Evolutionary conservation across 1,139 yeast species (phyloP).

Genomic region (Pichia sp.): DNA sequence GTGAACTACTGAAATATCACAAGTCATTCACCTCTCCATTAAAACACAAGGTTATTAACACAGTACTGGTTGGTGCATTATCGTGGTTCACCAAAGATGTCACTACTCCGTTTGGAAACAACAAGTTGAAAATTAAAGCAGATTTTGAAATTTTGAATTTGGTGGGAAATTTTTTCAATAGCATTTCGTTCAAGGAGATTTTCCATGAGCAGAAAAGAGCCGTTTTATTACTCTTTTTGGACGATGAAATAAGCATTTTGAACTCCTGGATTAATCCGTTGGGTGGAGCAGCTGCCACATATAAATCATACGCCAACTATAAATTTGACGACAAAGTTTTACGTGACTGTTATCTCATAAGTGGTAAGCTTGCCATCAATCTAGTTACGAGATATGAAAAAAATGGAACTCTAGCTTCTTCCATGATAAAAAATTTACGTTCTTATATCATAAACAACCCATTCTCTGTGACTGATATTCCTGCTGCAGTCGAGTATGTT

Average conservation of each 20-base stretch:
- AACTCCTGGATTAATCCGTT: constrained; percentile 79
- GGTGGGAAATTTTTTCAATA: constrained; percentile 37
- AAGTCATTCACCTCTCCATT: constrained; percentile 45
- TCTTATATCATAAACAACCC: constrained; percentile 43
- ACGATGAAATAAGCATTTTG: constrained; percentile 69
- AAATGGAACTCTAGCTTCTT: constrained; percentile 14
- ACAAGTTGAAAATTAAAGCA: constrained; percentile 63
- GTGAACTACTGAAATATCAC: constrained; percentile 61
- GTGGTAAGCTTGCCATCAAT: constrained; percentile 72
- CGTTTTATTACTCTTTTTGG: constrained; percentile 57
- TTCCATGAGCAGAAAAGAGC: constrained; percentile 41
- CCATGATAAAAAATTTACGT: constrained; percentile 18
- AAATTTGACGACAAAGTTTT: constrained; percentile 38
- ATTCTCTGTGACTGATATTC: constrained; percentile 52
- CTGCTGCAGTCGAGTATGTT: constrained; percentile 62
- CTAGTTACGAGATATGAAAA: constrained; percentile 56
- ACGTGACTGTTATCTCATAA: constrained; percentile 56
- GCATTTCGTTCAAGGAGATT: constrained; percentile 3
- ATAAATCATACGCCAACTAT: constrained; percentile 30
- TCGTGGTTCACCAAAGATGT: constrained; percentile 71
- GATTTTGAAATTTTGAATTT: constrained; percentile 59
- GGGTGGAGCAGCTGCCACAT: constrained; percentile 38
- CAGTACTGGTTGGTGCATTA: constrained; percentile 62
- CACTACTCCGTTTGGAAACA: constrained; percentile 82
- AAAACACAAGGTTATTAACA: constrained; percentile 42